Base-by-base conservation (phyloP, 129 eudicot genomes). In the Rutidosis leptorrhynchoides region DNA sequence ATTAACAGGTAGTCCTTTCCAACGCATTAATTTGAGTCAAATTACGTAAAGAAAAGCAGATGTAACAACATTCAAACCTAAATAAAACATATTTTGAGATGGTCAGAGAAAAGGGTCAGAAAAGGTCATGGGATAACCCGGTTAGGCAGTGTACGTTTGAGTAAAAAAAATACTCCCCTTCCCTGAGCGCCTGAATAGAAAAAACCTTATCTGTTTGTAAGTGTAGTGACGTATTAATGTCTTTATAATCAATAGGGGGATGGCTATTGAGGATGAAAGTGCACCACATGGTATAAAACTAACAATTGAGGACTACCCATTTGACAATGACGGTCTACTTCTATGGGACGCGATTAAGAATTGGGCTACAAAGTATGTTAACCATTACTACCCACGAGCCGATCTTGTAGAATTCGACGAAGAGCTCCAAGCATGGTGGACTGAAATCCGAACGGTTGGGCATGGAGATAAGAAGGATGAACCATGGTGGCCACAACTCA, bases 371-470 rank as follows among this genome's bases (percentile, higher is more conserved):
- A 25, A 75, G 0, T 82, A 82, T 16, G 62, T 82, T 25, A 32
- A 46, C 67, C 74, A 70, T 42, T 80, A 80, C 71, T 80, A 80
- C 55, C 71, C 84, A 9, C 67, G 70, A 45, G 37, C 64, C 29
- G 26, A 52, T 3, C 74, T 70, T 9, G 68, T 80, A 65, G 67
- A 75, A 67, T 46, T 28, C 3, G 80, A 80, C 43, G 17, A 6
- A 23, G 84, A 80, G 43, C 80, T 80, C 55, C 84, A 65, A 77
- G 73, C 75, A 19, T 83, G 89, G 89, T 83, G 89, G 89, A 57
- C 68, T 0, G 89, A 83, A 66, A 80, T 83, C 26, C 75, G 74
- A 52, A 83, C 80, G 2, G 63, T 76, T 3, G 89, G 85, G 0
- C 89, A 83, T 29, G 75, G 27, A 6, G 85, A 83, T 67, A 80